phyloP scores from a whole-genome alignment of 2,329 filamentous ascomycete genomes.

The Sporothrix euskadiensis region DNA sequence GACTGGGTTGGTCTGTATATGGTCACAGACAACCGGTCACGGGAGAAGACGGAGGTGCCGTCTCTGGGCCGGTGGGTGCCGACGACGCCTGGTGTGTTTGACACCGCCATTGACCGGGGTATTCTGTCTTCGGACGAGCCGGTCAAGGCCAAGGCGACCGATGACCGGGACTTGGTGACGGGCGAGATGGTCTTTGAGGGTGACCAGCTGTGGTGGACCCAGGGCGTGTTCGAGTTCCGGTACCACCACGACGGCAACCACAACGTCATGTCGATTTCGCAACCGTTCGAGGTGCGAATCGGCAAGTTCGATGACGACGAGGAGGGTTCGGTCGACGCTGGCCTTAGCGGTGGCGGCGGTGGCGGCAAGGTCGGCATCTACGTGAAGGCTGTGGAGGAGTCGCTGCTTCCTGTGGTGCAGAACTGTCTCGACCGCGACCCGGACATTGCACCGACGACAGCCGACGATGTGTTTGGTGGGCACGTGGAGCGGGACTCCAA shows the following conservation, averaged over 20 bases:
- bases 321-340: conserved; percentile 50
- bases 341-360: conserved; percentile 10
- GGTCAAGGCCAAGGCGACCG: conserved; percentile 40
- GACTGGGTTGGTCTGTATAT: conserved; percentile 98
- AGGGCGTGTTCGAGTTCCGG: conserved; percentile 93
- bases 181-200: conserved; percentile 87
- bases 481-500: conserved; percentile 85
- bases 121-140: conserved; percentile 70
- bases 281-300: conserved; percentile 89
- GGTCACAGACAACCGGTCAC: conserved; percentile 88
- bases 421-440: conserved; percentile 93
- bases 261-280: conserved; percentile 89
- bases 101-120: conserved; percentile 72
- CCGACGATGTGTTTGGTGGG: conserved; percentile 80
- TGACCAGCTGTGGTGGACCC: conserved; percentile 96
- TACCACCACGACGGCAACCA: conserved; percentile 94
- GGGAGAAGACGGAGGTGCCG: conserved; percentile 78
- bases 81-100: conserved; percentile 73
- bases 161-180: conserved; percentile 61
- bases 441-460: conserved; percentile 79
- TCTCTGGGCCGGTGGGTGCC: conserved; percentile 89
- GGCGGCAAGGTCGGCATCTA: conserved; percentile 55
- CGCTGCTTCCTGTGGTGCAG: conserved; percentile 77
- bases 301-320: conserved; percentile 77
- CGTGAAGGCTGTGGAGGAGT: conserved; percentile 69